Evolutionary conservation across 306 rosid species (phyloP).

Genomic region (Citrullus mucosospermus): DNA sequence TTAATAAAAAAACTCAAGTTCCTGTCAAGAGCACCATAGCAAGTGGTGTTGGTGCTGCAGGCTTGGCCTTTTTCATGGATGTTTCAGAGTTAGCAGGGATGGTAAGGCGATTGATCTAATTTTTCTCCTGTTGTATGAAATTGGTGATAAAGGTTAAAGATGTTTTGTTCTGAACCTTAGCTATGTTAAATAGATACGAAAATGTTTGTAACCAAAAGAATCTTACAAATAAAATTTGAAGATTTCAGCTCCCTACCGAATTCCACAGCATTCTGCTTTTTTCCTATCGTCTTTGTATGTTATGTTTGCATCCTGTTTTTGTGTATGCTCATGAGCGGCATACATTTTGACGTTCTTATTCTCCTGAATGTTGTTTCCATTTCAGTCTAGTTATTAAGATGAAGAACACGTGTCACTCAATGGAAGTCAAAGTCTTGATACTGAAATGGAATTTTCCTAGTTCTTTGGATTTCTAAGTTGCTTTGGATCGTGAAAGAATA

Average conservation of each 20-base stretch:
- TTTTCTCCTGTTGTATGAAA: background rate
- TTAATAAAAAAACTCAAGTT: conserved; percentile 27
- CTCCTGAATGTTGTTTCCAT: background rate
- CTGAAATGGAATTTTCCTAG: background rate
- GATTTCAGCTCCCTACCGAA: background rate
- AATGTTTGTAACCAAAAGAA: background rate
- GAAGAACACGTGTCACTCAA: background rate
- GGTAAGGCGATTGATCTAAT: conserved; percentile 33
- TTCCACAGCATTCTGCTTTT: background rate
- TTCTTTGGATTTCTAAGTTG: background rate
- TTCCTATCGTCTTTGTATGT: background rate
- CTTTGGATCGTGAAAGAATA: background rate
- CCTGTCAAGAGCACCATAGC: conserved; percentile 49
- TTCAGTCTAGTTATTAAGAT: background rate
- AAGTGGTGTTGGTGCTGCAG: conserved; percentile 63
- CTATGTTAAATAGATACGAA: background rate
- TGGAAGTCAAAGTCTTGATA: background rate
- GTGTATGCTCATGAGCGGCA: background rate
- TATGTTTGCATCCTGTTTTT: background rate
- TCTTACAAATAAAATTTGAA: background rate
- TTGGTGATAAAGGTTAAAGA: background rate
- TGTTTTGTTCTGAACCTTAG: background rate
- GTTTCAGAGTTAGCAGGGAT: conserved; percentile 79
- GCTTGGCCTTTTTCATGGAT: conserved; percentile 70
- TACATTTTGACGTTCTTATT: background rate